Percentiles rank a stretch among this genome's conserved stretches.
phyloP scores from a whole-genome alignment of 805 yeast species.

The Wickerhamiella musiphila region DNA sequence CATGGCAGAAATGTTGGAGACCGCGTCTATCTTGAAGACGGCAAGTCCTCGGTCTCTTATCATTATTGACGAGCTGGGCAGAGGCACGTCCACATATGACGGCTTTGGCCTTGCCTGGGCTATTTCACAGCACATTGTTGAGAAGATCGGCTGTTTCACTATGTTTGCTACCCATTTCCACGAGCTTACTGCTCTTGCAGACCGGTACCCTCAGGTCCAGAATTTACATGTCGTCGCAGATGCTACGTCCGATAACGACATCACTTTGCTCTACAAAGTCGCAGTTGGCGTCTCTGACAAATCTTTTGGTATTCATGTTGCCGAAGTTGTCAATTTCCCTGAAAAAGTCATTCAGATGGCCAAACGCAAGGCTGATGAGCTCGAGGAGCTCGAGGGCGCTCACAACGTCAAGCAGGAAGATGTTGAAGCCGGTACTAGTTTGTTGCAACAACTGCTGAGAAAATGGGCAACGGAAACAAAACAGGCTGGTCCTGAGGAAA shows the following conservation, averaged over 20 bases:
- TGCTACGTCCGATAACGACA: conserved; percentile 37
- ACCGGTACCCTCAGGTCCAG: conserved; percentile 38
- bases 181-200: conserved; percentile 70
- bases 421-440: conserved; percentile 34
- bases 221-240: conserved; percentile 92
- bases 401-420: conserved; percentile 32
- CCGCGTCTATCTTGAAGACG: conserved; percentile 67
- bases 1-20: conserved; percentile 92
- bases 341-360: conserved; percentile 85
- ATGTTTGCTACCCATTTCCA: conserved; percentile 96
- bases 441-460: conserved; percentile 28
- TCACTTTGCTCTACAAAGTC: conserved; percentile 81
- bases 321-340: conserved; percentile 89
- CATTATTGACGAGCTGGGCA: conserved; percentile 86
- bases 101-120: conserved; percentile 98
- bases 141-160: conserved; percentile 55
- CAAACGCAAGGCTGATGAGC: conserved; percentile 76
- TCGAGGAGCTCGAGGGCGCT: conserved; percentile 42
- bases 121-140: conserved; percentile 70
- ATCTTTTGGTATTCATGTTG: conserved; percentile 95
- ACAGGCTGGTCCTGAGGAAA: conserved; percentile 7
- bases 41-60: conserved; percentile 67
- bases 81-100: conserved; percentile 88
- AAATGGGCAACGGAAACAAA: conserved; percentile 21
- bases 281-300: conserved; percentile 92